Conservation (phyloP, 805 yeast genomes). For the Isabelozyma heimii region DNA sequence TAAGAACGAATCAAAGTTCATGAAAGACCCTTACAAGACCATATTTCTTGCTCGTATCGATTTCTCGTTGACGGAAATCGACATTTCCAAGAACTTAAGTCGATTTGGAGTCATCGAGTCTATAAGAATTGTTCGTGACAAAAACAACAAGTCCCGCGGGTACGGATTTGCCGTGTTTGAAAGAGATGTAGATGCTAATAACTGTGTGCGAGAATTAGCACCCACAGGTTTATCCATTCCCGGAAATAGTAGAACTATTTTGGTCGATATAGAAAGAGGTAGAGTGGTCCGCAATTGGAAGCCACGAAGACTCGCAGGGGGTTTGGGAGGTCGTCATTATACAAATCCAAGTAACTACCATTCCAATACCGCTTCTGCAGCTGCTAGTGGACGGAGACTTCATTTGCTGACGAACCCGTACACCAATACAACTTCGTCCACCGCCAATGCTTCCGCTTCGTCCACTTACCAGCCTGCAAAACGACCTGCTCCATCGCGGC, state of each 20-base stretch:
- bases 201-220: conserved; percentile 60
- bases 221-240: conserved; percentile 34
- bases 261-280: conserved; percentile 75
- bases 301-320: conserved; percentile 84
- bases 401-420: conserved; percentile 13
- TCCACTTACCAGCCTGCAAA: background rate
- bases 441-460: background rate
- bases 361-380: conserved; percentile 32
- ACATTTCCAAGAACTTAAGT: conserved; percentile 59
- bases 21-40: conserved; percentile 70
- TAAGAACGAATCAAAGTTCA: conserved; percentile 23
- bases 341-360: conserved; percentile 29
- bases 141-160: conserved; percentile 60
- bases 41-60: conserved; percentile 74
- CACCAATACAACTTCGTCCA: background rate
- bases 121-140: conserved; percentile 35
- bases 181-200: conserved; percentile 55
- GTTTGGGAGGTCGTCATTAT: conserved; percentile 82
- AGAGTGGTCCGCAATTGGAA: conserved; percentile 64
- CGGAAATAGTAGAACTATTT: conserved; percentile 44
- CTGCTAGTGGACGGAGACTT: conserved; percentile 29
- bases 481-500: conserved; percentile 1
- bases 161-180: conserved; percentile 81
- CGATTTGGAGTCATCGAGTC: conserved; percentile 71
- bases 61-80: conserved; percentile 63